These are phyloP conservation scores for Diversispora epigaea DNA, from an alignment of 192 early-diverging fungal genomes.

Conservation along the genomic window DNA sequence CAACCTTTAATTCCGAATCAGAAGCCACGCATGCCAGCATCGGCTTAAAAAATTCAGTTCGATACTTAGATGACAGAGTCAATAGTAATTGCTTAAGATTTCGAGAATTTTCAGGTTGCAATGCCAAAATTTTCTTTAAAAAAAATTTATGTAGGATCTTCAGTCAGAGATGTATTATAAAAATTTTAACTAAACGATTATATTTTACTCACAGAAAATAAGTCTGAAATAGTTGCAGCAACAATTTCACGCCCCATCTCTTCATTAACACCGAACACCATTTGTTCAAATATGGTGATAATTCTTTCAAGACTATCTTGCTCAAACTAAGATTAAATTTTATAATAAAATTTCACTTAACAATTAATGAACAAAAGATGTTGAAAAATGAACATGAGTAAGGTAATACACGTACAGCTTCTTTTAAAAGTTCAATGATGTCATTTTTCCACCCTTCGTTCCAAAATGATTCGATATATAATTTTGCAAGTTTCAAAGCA, in stretches of 20 bases:
- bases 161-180: not conserved
- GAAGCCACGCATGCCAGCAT: conserved; percentile 58
- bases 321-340: conserved; percentile 18
- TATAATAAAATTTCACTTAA: not conserved
- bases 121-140: conserved; percentile 38
- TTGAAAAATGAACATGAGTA: too few species aligned
- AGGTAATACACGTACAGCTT: conserved; percentile 4
- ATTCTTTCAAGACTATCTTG: conserved; percentile 26
- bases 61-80: conserved; percentile 39
- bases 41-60: conserved; percentile 49
- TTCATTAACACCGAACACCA: conserved; percentile 31
- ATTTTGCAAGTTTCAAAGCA: conserved; percentile 24
- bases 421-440: conserved; percentile 28
- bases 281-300: conserved; percentile 20
- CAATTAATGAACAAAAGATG: too few species aligned
- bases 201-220: conserved; percentile 43
- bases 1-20: conserved; percentile 43
- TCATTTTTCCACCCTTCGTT: conserved; percentile 33
- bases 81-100: conserved; percentile 42
- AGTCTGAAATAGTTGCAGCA: conserved; percentile 41
- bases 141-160: not conserved
- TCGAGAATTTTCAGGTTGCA: conserved; percentile 41
- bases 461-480: conserved; percentile 37
- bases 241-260: conserved; percentile 42
- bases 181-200: not conserved